Percentiles rank a stretch among this genome's conserved stretches.
Evolutionary conservation across 2,329 filamentous ascomycete species (phyloP).

Genomic region (Endothia cerciana): DNA sequence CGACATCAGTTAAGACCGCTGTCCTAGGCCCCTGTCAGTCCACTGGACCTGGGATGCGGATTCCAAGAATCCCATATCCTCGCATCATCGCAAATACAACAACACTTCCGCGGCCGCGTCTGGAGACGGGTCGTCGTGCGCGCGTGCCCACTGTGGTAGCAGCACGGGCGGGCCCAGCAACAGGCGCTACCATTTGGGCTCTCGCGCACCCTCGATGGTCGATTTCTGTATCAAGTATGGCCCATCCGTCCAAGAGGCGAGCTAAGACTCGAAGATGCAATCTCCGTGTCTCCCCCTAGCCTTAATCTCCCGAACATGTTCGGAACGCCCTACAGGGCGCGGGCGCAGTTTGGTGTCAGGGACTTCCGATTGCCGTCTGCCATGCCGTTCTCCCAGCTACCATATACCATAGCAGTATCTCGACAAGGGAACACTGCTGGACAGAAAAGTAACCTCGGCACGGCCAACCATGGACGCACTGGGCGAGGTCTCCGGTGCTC

Average conservation of each 20-base stretch:
- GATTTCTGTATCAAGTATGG: constrained; percentile 7
- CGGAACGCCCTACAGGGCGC: constrained; percentile 11
- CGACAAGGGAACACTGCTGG: not conserved
- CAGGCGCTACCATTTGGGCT: not conserved
- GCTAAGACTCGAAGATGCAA: not conserved
- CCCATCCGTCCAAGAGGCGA: not conserved
- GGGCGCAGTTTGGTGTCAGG: not conserved
- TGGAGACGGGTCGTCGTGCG: too few species aligned
- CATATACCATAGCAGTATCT: not conserved
- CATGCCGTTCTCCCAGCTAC: not conserved
- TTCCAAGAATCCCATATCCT: too few species aligned
- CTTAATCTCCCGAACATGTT: not conserved
- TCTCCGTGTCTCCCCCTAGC: not conserved
- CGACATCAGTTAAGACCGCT: not conserved
- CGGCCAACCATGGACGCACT: not conserved
- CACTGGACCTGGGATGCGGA: too few species aligned
- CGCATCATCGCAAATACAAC: too few species aligned
- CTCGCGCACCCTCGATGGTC: not conserved
- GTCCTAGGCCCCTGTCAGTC: not conserved
- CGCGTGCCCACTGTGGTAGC: not conserved
- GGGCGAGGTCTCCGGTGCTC: not conserved
- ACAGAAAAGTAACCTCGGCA: not conserved
- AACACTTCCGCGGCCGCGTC: too few species aligned
- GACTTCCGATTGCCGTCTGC: not conserved
- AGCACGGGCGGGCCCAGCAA: not conserved